Base-by-base conservation (phyloP, 495 filamentous ascomycete genomes). In the Daldinia vernicosa region DNA sequence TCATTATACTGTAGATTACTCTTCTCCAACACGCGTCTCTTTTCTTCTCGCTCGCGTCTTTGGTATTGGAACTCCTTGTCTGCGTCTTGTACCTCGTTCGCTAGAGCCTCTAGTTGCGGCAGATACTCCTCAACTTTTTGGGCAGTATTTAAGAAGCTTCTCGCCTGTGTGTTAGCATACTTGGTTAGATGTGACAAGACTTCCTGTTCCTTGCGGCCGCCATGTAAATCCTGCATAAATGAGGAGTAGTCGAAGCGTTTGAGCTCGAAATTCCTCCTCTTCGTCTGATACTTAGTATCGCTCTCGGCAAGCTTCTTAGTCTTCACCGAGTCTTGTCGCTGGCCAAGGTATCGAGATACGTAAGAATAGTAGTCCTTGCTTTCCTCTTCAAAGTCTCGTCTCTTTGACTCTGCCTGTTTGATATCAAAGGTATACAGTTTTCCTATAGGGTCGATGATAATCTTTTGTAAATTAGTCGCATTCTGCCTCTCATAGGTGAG, bases 241-340 rank as follows among this genome's bases (percentile, higher is more conserved):
- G 93, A 97, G 17, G 94, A 98, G 79, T 99, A 99, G 80, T 99
- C 95, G 66, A 99, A 99, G 9, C 96, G 90, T 80, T 93, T 98
- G 40, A 99, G 83, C 80, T 99, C 95, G 71, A 98, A 99, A 66
- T 92, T 97, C 39, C 91, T 90, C 57, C 95, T 89, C 77, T 97
- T 98, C 2, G 86, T 89, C 78, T 99, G 95, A 77, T 99, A 99
- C 72, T 99, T 99, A 22, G 90, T 89, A 75, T 99, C 95, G 75
- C 93, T 97, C 70, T 99, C 93, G 15, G 85, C 89, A 59, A 93
- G 90, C 81, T 97, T 98, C 85, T 99, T 98, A 77, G 97, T 93
- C 80, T 99, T 99, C 57, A 97, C 82, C 9, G 95, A 95, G 78
- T 99, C 96, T 76, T 97, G 93, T 51, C 94, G 88, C 75, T 98